Evolutionary conservation across 768 basidiomycete genomes (phyloP), one percentile per base, ranked within the genome.

Genomic region (Butyriboletus loyo): DNA sequence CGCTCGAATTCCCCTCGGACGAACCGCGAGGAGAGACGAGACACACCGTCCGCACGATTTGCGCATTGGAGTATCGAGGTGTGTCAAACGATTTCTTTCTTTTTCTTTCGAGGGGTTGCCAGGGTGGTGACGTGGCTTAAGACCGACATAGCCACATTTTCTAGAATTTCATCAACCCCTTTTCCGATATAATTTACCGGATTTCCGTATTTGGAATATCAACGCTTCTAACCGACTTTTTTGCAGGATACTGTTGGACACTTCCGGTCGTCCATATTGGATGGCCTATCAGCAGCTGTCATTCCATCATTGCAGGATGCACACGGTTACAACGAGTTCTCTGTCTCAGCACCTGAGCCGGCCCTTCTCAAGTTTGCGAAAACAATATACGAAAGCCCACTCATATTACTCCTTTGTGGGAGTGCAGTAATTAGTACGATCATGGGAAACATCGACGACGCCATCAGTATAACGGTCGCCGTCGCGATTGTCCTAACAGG

Each of bases 391-490:
- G 95, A 98, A 73, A 92, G 85, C 64, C 95, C 96, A 2, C 74
- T 98, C 4, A 97, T 96, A 64, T 74, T 98, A 22, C 76, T 98
- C 3, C 75, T 98, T 32, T 87, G 96, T 54, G 96, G 84, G 25
- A 97, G 94, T 66, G 94, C 95, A 0, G 75, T 81, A 17, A 84
- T 98, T 36, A 95, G 92, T 65, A 90, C 88, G 3, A 65, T 93
- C 43, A 91, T 98, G 85, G 96, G 96, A n/a, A 96, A 97, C 62
- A 72, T 89, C 32, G 93, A 98, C 66, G 95, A 98, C 64, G 95
- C 96, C 6, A 72, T 94, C 58, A 95, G 92, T 64, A 98, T 98
- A 55, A 86, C 88, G 2, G 78, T 96, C 10, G 95, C 95, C 25
- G 89, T 98, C 17, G 72, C 91, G 27, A 98, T 98, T 51, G 95